Evolutionary conservation across 139 green algal species (phyloP).

Genomic region (Edaphochlamys debaryana): DNA sequence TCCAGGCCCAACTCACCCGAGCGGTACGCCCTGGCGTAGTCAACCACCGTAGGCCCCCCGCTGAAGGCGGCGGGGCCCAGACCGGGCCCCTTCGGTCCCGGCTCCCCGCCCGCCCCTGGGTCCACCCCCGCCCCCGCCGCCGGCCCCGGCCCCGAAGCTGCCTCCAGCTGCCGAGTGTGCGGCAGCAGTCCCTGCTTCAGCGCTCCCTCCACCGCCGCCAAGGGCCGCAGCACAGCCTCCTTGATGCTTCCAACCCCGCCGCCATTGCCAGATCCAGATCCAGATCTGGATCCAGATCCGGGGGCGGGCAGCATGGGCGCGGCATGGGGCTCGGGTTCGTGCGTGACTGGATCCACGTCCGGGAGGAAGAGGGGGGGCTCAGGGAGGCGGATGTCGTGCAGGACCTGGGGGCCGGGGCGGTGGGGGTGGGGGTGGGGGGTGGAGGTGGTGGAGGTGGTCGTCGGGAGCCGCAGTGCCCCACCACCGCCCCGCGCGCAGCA

Average conservation of each 20-base stretch:
- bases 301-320: not conserved
- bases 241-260: not conserved
- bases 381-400: constrained; percentile 2
- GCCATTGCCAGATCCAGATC: not conserved
- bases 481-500: too few relatives aligned
- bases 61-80: not conserved
- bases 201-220: not conserved
- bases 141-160: not conserved
- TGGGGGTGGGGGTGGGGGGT: too few relatives aligned
- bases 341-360: not conserved
- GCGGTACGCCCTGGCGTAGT: constrained; percentile 42
- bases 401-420: not conserved
- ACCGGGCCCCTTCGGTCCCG: not conserved
- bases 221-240: not conserved
- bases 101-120: not conserved
- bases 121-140: not conserved
- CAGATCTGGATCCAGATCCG: not conserved
- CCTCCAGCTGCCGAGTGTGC: not conserved
- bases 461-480: too few relatives aligned
- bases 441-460: too few relatives aligned
- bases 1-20: not conserved
- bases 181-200: constrained; percentile 2
- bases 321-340: not conserved
- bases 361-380: constrained; percentile 16
- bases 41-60: constrained; percentile 24